Evolutionary conservation across 139 green algal genomes (phyloP), one percentile per base, ranked within the genome.

Genomic region (Protoeuglena noctilucae): DNA sequence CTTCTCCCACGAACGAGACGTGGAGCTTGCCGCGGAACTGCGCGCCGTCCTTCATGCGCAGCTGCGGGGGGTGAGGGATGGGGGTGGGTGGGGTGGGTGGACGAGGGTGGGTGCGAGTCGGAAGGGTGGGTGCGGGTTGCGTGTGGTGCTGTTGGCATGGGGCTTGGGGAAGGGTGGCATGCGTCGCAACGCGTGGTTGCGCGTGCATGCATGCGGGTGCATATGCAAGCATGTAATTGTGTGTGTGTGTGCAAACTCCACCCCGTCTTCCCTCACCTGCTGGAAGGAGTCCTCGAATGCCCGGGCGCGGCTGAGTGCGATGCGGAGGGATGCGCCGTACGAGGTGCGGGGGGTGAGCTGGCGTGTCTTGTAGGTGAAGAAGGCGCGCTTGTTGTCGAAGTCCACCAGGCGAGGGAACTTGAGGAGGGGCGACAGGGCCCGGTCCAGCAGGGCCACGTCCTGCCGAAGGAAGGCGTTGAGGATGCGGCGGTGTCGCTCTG

Each of bases 231-330:
- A n/a, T n/a, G n/a, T n/a, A n/a, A n/a, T n/a, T n/a, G n/a, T n/a
- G n/a, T n/a, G n/a, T n/a, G n/a, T n/a, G n/a, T n/a, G n/a, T n/a
- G n/a, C n/a, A n/a, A n/a, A n/a, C n/a, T n/a, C n/a, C n/a, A n/a
- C n/a, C n/a, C n/a, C n/a, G n/a, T n/a, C n/a, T n/a, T n/a, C n/a
- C n/a, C n/a, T n/a, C n/a, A n/a, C n/a, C n/a, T n/a, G n/a, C n/a
- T 94, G 80, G 89, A 93, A 98, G 28, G 67, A 87, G 77, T 98
- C 90, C 69, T 95, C 81, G 54, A 98, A 93, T 40, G 95, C 77
- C 57, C 89, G 83, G 29, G 80, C 72, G 31, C 89, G 75, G 25
- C 85, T 71, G 3, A 97, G 80, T 7, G 63, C 55, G 28, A 97
- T 67, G n/a, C 84, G 70, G 41, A 92, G 63, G 0, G n/a, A 24